A percentile compares a stretch with the other conserved stretches of the same genome.
Conservation (phyloP, 202 grass and related monocot species). For the Brachypodium distachyon region DNA sequence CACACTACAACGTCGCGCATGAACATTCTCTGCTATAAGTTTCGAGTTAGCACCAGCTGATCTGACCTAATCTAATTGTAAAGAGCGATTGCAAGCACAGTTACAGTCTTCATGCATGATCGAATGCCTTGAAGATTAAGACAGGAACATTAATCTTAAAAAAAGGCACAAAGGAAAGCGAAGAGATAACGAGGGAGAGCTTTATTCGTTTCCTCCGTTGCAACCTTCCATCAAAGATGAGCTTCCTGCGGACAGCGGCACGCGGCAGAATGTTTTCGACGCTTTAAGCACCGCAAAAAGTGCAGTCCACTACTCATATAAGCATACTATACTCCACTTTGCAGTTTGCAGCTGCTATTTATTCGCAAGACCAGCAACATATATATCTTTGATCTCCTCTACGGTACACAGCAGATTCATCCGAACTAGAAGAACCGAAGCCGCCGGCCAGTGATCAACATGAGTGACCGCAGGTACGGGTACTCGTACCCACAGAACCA, state of each 20-base stretch:
- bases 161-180: background rate
- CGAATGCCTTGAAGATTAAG: background rate
- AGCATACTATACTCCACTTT: background rate
- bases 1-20: background rate
- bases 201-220: constrained; percentile 21
- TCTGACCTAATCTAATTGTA: background rate
- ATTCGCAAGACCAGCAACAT: background rate
- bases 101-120: background rate
- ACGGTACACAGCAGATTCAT: background rate
- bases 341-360: background rate
- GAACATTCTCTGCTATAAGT: background rate
- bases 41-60: background rate
- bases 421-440: background rate
- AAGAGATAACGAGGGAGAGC: background rate
- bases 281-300: background rate
- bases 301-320: background rate
- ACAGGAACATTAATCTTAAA: background rate
- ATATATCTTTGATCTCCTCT: too few relatives aligned
- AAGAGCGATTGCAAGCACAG: background rate
- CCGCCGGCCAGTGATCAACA: background rate
- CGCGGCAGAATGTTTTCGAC: background rate
- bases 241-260: constrained; percentile 2
- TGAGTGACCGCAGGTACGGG: constrained; percentile 32
- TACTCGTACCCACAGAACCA: constrained; percentile 32
- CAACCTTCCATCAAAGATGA: background rate